A percentile compares a stretch with the other conserved stretches of the same genome.
Evolutionary conservation across 1,284 basidiomycete species (phyloP).

Genomic region (Papiliotrema flavescens): DNA sequence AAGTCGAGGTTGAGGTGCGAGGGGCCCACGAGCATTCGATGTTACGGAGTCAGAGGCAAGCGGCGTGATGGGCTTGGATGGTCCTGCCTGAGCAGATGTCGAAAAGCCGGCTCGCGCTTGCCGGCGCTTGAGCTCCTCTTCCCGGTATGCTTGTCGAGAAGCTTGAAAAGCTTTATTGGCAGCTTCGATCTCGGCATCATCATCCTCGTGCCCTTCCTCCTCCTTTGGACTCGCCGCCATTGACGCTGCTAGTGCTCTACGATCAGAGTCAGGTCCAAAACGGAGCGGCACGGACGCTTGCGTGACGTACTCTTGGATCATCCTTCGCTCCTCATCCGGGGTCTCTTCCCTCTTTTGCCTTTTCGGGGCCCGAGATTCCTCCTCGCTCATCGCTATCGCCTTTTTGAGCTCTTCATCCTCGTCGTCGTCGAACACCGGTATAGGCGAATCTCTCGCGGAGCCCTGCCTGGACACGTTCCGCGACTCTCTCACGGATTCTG

Average conservation of each 20-base stretch:
- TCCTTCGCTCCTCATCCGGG: conserved; percentile 36
- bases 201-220: conserved; percentile 7
- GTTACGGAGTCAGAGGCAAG: neutral
- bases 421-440: conserved; percentile 14
- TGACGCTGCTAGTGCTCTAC: conserved; percentile 36
- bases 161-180: conserved; percentile 19
- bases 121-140: conserved; percentile 4
- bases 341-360: conserved; percentile 29
- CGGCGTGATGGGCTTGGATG: neutral
- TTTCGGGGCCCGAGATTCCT: conserved; percentile 26
- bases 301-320: conserved; percentile 35
- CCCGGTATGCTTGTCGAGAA: conserved; percentile 12
- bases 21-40: no score
- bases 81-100: neutral
- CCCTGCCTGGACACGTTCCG: neutral
- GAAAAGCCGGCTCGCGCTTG: neutral
- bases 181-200: conserved; percentile 7
- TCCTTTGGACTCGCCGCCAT: conserved; percentile 4
- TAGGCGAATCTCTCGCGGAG: conserved; percentile 3
- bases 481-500: conserved; percentile 10
- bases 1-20: no score
- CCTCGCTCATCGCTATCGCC: conserved; percentile 24
- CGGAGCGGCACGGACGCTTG: neutral
- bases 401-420: conserved; percentile 33
- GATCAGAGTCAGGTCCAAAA: neutral